Conservation (phyloP, 163 green algal species). For the Volvox carteri region DNA sequence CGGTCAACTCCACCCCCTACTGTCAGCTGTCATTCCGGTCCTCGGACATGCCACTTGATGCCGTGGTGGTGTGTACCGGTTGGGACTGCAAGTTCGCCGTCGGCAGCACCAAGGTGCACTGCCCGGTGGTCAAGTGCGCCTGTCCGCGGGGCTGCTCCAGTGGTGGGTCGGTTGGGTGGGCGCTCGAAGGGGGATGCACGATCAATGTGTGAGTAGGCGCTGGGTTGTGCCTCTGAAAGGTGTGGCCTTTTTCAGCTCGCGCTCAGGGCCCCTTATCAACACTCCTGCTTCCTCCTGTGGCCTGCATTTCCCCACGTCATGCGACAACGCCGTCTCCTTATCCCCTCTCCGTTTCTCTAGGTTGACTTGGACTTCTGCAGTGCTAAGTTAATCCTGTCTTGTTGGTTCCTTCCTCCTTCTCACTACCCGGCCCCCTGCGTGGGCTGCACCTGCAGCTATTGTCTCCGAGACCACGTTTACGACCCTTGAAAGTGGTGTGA, state of each 20-base stretch:
- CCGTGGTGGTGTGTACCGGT: conserved; percentile 45
- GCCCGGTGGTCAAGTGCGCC: conserved; percentile 29
- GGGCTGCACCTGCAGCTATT: conserved; percentile 20
- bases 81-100: conserved; percentile 42
- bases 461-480: conserved; percentile 29
- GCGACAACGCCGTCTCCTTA: too few relatives aligned
- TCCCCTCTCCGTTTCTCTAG: too few relatives aligned
- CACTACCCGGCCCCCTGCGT: too few relatives aligned
- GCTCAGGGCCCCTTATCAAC: too few relatives aligned
- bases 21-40: conserved; percentile 43
- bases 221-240: too few relatives aligned
- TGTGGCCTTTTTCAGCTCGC: too few relatives aligned
- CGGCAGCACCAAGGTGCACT: conserved; percentile 20
- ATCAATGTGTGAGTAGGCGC: too few relatives aligned
- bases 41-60: conserved; percentile 41
- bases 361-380: too few relatives aligned
- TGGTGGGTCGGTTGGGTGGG: conserved; percentile 16
- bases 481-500: background rate
- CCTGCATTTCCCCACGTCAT: too few relatives aligned
- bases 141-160: conserved; percentile 51
- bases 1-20: conserved; percentile 43
- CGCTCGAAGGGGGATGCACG: background rate
- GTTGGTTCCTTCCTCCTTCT: too few relatives aligned
- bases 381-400: too few relatives aligned
- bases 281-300: too few relatives aligned